These are phyloP conservation scores for Leccinum angustisporum DNA, from an alignment of 1,284 basidiomycete genomes.

Conservation along the genomic window DNA sequence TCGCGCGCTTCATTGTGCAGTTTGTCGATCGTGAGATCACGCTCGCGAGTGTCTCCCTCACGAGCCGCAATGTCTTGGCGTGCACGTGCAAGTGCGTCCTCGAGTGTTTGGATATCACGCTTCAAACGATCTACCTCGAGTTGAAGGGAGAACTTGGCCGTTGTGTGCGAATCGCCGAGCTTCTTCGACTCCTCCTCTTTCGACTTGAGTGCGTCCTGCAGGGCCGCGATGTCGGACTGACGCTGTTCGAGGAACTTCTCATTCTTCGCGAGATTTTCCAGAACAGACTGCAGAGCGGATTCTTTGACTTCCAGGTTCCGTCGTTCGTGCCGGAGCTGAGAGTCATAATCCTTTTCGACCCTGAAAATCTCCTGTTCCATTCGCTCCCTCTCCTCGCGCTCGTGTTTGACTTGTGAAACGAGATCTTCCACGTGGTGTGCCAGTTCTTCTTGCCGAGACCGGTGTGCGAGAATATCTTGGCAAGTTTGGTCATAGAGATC, in stretches of 20 bases:
- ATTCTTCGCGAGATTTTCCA: slow-evolving; percentile 59
- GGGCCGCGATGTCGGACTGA: slow-evolving; percentile 69
- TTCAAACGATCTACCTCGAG: slow-evolving; percentile 88
- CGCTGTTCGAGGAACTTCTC: slow-evolving; percentile 65
- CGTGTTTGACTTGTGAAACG: slow-evolving; percentile 59
- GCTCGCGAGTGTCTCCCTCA: slow-evolving; percentile 34
- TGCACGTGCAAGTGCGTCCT: slow-evolving; percentile 77
- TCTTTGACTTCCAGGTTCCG: slow-evolving; percentile 68
- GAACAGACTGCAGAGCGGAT: slow-evolving; percentile 58
- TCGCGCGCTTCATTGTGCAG: slow-evolving; percentile 80
- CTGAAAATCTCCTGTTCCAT: slow-evolving; percentile 54
- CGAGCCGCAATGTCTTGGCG: slow-evolving; percentile 71
- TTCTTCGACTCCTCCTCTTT: slow-evolving; percentile 65
- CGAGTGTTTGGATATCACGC: slow-evolving; percentile 79
- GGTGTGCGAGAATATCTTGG: slow-evolving; percentile 60
- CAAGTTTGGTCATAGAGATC: slow-evolving; percentile 60
- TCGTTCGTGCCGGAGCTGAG: slow-evolving; percentile 54
- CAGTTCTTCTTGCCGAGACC: slow-evolving; percentile 71
- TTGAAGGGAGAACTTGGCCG: slow-evolving; percentile 84
- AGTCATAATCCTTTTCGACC: slow-evolving; percentile 60
- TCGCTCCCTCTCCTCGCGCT: slow-evolving; percentile 57
- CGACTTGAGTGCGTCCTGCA: slow-evolving; percentile 71
- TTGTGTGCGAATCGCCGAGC: slow-evolving; percentile 70
- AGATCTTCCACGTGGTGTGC: slow-evolving; percentile 75
- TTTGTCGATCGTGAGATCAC: slow-evolving; percentile 44